These are phyloP conservation scores for Colletotrichum liriopes DNA, from an alignment of 2,329 filamentous ascomycete species.

Conservation along the genomic window DNA sequence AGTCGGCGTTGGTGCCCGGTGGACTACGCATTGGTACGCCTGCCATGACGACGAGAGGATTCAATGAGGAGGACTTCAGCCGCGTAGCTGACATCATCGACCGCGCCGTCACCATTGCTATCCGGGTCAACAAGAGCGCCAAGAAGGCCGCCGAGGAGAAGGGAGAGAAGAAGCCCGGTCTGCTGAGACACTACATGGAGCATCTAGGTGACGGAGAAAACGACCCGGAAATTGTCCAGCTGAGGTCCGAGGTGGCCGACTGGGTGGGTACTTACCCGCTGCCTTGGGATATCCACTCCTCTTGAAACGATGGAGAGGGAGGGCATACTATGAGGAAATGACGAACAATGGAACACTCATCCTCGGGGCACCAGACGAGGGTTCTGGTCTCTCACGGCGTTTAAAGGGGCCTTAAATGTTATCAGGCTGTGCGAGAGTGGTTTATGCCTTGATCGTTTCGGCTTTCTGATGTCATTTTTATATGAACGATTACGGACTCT, in stretches of 20 bases:
- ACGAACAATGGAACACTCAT: constrained; percentile 5
- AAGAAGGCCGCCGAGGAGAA: constrained; percentile 78
- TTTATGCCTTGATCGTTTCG: neutral
- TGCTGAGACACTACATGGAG: constrained; percentile 78
- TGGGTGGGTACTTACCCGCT: constrained; percentile 84
- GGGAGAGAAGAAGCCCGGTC: constrained; percentile 76
- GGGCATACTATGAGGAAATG: neutral
- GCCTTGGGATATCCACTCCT: constrained; percentile 71
- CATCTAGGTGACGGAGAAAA: constrained; percentile 78
- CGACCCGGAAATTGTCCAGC: constrained; percentile 79
- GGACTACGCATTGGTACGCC: constrained; percentile 95
- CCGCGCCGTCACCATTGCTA: constrained; percentile 84
- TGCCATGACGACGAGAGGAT: constrained; percentile 98
- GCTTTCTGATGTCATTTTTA: constrained; percentile 2
- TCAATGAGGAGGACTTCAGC: constrained; percentile 89
- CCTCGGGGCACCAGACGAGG: constrained; percentile 2
- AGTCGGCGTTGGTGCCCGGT: constrained; percentile 92
- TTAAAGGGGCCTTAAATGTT: constrained; percentile 21
- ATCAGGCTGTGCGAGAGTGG: constrained; percentile 13
- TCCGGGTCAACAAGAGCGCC: constrained; percentile 81
- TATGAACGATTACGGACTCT: constrained; percentile 1
- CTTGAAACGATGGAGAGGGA: constrained; percentile 1
- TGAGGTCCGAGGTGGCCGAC: constrained; percentile 82
- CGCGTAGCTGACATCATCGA: constrained; percentile 90
- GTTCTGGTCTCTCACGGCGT: constrained; percentile 22